phyloP scores from a whole-genome alignment of 768 basidiomycete species.

The Podaxis sp. region DNA sequence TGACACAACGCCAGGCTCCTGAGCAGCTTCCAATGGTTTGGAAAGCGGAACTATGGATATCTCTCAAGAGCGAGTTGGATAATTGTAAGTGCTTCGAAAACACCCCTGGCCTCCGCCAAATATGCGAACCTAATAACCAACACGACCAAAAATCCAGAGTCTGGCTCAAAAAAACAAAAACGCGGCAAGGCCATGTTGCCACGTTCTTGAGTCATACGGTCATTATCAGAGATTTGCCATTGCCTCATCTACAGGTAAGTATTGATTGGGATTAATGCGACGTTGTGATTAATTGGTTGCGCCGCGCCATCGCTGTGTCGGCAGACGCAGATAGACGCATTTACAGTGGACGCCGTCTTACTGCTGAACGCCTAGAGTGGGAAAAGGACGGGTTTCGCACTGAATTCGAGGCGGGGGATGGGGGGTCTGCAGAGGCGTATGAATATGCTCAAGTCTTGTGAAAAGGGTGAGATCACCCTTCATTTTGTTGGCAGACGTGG shows the following conservation, averaged over 20 bases:
- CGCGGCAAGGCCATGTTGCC: conserved; percentile 69
- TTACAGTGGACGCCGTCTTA: conserved; percentile 49
- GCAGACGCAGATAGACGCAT: conserved; percentile 28
- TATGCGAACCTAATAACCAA: conserved; percentile 62
- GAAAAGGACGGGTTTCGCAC: conserved; percentile 41
- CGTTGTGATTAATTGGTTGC: background rate
- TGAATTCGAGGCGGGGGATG: conserved; percentile 51
- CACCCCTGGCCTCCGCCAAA: conserved; percentile 56
- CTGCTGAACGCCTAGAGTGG: conserved; percentile 68
- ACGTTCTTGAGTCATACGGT: conserved; percentile 58
- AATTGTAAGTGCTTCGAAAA: conserved; percentile 59
- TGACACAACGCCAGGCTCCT: conserved; percentile 48
- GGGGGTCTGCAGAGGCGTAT: conserved; percentile 60
- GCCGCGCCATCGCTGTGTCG: conserved; percentile 4
- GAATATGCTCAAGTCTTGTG: conserved; percentile 44
- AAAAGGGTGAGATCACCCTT: conserved; percentile 22
- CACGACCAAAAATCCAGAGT: conserved; percentile 19
- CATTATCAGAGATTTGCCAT: conserved; percentile 29
- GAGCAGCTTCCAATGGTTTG: conserved; percentile 43
- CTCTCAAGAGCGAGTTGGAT: conserved; percentile 44
- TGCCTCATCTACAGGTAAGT: conserved; percentile 36
- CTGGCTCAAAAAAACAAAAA: conserved; percentile 24
- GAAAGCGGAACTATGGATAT: conserved; percentile 58
- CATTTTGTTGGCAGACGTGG: background rate
- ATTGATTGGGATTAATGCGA: background rate